A percentile compares a stretch with the other conserved stretches of the same genome.
These are phyloP conservation scores for Fagopyrum esculentum DNA, from an alignment of 148 eudicot species.

Conservation along the genomic window DNA sequence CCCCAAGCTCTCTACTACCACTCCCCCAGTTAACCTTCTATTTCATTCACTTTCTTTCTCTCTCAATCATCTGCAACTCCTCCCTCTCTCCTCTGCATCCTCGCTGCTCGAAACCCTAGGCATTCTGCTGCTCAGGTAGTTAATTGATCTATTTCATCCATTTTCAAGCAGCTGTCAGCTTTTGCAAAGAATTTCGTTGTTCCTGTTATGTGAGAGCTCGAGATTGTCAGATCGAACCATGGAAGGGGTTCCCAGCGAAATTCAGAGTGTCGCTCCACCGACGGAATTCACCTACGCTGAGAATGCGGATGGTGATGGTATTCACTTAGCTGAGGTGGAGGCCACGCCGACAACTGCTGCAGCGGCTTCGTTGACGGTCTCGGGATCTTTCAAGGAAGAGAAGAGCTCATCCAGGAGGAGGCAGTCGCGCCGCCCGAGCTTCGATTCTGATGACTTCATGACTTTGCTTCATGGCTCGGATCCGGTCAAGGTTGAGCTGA, in stretches of 20 bases:
- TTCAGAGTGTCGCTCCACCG: neutral
- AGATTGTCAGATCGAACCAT: slow-evolving; percentile 12
- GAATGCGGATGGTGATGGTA: slow-evolving; percentile 7
- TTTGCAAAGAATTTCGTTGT: neutral
- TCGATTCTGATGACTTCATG: slow-evolving; percentile 80
- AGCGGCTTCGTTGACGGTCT: slow-evolving; percentile 27
- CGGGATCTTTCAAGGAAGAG: slow-evolving; percentile 66
- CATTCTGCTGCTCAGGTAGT: neutral
- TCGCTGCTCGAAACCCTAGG: neutral
- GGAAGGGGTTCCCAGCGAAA: slow-evolving; percentile 19
- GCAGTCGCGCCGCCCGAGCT: slow-evolving; percentile 56
- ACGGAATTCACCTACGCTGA: slow-evolving; percentile 1
- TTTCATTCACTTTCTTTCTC: slow-evolving; percentile 6
- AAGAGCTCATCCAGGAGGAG: slow-evolving; percentile 48
- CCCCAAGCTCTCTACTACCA: neutral
- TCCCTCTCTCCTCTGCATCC: neutral
- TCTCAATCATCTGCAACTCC: neutral
- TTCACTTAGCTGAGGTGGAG: neutral
- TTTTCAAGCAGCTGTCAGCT: neutral
- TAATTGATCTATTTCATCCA: slow-evolving; percentile 11
- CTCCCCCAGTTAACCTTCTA: slow-evolving; percentile 5
- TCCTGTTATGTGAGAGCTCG: slow-evolving; percentile 12
- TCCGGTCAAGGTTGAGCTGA: slow-evolving; percentile 94
- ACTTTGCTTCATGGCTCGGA: slow-evolving; percentile 92
- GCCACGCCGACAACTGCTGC: slow-evolving; percentile 9